Evolutionary conservation across 169 alveolate species (phyloP).

Genomic region (Babesia bovis): DNA sequence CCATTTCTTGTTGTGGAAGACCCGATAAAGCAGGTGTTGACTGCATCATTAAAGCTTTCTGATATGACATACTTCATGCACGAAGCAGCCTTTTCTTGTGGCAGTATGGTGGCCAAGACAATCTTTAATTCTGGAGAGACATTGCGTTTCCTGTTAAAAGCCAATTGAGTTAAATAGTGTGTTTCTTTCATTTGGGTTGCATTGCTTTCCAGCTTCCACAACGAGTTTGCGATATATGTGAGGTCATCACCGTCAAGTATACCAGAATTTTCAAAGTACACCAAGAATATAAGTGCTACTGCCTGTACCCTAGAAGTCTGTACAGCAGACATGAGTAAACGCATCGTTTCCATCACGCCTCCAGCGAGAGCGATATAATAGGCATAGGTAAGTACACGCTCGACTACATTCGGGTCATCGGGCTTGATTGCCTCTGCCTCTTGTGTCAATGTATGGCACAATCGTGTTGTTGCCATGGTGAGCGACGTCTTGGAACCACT

Average conservation of each 20-base stretch:
- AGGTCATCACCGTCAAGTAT: conserved; percentile 53
- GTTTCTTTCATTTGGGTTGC: background rate
- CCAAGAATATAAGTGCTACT: conserved; percentile 47
- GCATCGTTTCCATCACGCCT: conserved; percentile 61
- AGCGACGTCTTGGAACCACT: conserved; percentile 34
- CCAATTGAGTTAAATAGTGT: conserved; percentile 44
- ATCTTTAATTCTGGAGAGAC: conserved; percentile 60
- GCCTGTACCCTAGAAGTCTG: conserved; percentile 44
- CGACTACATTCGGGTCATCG: conserved; percentile 36
- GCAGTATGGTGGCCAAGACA: conserved; percentile 55
- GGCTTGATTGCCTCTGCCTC: conserved; percentile 37
- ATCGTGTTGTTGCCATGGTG: conserved; percentile 19
- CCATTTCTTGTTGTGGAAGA: conserved; percentile 55
- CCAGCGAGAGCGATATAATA: conserved; percentile 64
- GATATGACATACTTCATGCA: conserved; percentile 55
- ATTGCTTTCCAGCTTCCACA: conserved; percentile 56
- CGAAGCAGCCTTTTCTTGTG: conserved; percentile 20
- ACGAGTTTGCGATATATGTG: conserved; percentile 34
- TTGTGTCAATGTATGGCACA: conserved; percentile 51
- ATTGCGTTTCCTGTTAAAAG: conserved; percentile 57
- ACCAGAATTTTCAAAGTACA: conserved; percentile 41
- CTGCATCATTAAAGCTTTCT: conserved; percentile 63
- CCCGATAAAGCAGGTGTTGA: conserved; percentile 48
- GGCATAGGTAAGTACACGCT: conserved; percentile 52
- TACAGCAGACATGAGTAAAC: conserved; percentile 58